Conservation (phyloP, 192 early-diverging fungal genomes). For the Coemansia pectinata region DNA sequence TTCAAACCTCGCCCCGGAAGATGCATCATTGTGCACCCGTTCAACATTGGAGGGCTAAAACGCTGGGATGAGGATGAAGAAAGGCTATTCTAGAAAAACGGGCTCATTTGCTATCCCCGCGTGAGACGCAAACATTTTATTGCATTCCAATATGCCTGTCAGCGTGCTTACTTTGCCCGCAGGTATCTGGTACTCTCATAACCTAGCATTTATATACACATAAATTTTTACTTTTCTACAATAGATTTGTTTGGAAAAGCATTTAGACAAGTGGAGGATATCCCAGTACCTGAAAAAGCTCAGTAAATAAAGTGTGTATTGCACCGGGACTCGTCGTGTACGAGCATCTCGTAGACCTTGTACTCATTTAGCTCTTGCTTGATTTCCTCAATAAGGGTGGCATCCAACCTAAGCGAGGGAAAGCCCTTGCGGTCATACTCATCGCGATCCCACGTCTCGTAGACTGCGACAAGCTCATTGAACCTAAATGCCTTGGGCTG, state of each 20-base stretch:
- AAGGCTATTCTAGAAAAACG: not conserved
- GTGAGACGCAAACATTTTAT: too few species aligned
- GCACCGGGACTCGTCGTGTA: constrained; percentile 74
- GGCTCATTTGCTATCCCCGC: too few species aligned
- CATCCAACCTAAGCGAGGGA: constrained; percentile 75
- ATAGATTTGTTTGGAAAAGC: not conserved
- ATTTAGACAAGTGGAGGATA: not conserved
- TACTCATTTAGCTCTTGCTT: constrained; percentile 94
- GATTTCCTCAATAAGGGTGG: constrained; percentile 81
- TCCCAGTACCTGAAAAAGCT: not conserved
- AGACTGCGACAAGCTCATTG: constrained; percentile 58
- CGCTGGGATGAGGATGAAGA: not conserved
- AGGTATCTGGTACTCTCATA: not conserved
- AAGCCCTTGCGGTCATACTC: constrained; percentile 93
- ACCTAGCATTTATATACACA: not conserved
- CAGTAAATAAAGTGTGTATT: constrained; percentile 75
- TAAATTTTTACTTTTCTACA: not conserved
- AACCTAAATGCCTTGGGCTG: constrained; percentile 40
- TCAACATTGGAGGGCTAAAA: not conserved
- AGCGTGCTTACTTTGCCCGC: not conserved
- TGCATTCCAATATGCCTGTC: too few species aligned
- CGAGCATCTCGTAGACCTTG: constrained; percentile 89
- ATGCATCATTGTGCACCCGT: not conserved
- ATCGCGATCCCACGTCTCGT: constrained; percentile 66
- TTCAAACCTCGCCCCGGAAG: not conserved